Evolutionary conservation across 1,284 basidiomycete species (phyloP).

Genomic region (Bothia castanella): DNA sequence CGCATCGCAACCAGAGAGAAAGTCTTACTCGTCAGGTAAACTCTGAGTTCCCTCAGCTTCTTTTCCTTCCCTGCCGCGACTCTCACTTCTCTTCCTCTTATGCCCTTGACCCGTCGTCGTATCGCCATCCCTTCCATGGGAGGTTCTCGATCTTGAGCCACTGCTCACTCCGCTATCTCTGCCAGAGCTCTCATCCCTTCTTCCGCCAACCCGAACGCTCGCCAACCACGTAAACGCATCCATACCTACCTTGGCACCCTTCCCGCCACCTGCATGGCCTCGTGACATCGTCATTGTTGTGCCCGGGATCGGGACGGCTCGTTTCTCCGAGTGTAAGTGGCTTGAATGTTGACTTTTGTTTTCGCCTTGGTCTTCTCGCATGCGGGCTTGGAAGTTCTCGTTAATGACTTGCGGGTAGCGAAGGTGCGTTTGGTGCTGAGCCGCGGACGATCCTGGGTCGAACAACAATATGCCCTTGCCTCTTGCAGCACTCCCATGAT

Average conservation of each 20-base stretch:
- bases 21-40: slow-evolving; percentile 74
- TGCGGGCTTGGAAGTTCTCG: slow-evolving; percentile 14
- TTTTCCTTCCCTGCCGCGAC: slow-evolving; percentile 42
- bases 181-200: slow-evolving; percentile 50
- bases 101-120: slow-evolving; percentile 11
- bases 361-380: slow-evolving; percentile 22
- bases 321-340: slow-evolving; percentile 21
- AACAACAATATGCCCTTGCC: slow-evolving; percentile 30
- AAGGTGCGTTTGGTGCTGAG: slow-evolving; percentile 18
- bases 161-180: slow-evolving; percentile 46
- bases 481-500: slow-evolving; percentile 36
- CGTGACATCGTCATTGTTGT: slow-evolving; percentile 41
- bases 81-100: slow-evolving; percentile 42
- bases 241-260: slow-evolving; percentile 57
- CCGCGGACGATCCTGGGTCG: slow-evolving; percentile 15
- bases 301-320: slow-evolving; percentile 21
- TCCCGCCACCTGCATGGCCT: slow-evolving; percentile 58
- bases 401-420: slow-evolving; percentile 18
- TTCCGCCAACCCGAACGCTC: slow-evolving; percentile 58
- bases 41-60: slow-evolving; percentile 49
- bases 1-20: neutral
- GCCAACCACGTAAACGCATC: slow-evolving; percentile 69
- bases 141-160: slow-evolving; percentile 35
- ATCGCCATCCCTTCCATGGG: slow-evolving; percentile 23
- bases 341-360: slow-evolving; percentile 4